Conservation (phyloP, 2,329 filamentous ascomycete species). For the Sporothrix protearum region DNA sequence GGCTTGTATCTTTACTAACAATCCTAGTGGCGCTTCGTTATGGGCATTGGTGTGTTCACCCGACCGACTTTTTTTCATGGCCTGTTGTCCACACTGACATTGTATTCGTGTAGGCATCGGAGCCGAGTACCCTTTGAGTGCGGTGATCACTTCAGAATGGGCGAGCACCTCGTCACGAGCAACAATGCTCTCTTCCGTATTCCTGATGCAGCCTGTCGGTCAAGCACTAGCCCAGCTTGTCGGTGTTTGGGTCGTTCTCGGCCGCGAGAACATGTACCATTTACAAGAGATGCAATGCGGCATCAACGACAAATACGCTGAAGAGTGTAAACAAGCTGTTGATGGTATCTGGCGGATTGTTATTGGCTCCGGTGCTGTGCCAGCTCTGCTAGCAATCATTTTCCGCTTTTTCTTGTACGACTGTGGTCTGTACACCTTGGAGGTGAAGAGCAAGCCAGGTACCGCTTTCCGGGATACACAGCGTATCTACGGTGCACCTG, state of each 20-base stretch:
- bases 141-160: slow-evolving; percentile 66
- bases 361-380: slow-evolving; percentile 61
- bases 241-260: slow-evolving; percentile 51
- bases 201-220: slow-evolving; percentile 66
- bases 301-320: slow-evolving; percentile 43
- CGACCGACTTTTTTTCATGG: not conserved
- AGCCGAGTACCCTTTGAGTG: slow-evolving; percentile 65
- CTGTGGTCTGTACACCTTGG: slow-evolving; percentile 61
- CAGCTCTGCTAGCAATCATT: slow-evolving; percentile 60
- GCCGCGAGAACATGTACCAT: slow-evolving; percentile 42
- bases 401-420: slow-evolving; percentile 66
- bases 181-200: slow-evolving; percentile 65
- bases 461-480: slow-evolving; percentile 59
- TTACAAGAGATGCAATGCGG: slow-evolving; percentile 48
- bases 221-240: slow-evolving; percentile 63
- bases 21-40: slow-evolving; percentile 50
- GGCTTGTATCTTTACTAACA: not conserved
- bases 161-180: slow-evolving; percentile 59
- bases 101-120: slow-evolving; percentile 50
- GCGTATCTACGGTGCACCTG: slow-evolving; percentile 49
- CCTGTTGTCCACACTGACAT: slow-evolving; percentile 15
- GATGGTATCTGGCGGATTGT: slow-evolving; percentile 66
- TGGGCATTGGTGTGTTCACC: slow-evolving; percentile 43
- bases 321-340: slow-evolving; percentile 46
- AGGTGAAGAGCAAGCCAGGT: slow-evolving; percentile 60